Base-by-base conservation (phyloP, 495 filamentous ascomycete species). In the Neurospora sp. region DNA sequence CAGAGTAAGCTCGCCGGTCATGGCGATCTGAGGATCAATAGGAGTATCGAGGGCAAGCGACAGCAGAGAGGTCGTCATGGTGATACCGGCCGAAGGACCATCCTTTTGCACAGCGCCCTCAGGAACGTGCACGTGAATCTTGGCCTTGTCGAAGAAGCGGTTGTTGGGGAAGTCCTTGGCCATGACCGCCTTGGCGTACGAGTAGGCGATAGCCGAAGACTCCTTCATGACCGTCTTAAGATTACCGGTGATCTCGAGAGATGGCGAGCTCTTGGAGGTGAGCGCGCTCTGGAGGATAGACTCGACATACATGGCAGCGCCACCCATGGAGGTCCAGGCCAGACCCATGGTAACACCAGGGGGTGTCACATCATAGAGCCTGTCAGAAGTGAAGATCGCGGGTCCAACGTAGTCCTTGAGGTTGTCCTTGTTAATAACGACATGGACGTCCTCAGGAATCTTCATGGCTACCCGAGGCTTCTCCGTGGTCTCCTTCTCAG, bases 281-380 rank as follows among this genome's bases (percentile, higher is more conserved):
- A 98, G 87, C 9, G 91, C 87, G 72, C 88, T 91, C 78, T 98
- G 94, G 73, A 99, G 85, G 76, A 99, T 98, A 12, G 94, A 96
- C 83, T 99, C 96, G 73, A 98, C 92, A 81, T 99, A 99, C 74
- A 99, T 88, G 22, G 95, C 96, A 5, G 96, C 92, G 76, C 96
- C 96, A 77, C 96, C 96, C 89, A 99, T 92, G 78, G 91, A 91
- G n/a, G 96, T 98, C 95, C 94, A 98, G 69, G 96, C 96, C 71
- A 99, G 89, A 75, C 96, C 96, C 96, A 99, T 99, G 44, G 94
- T 94, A 42, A 99, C 96, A 80, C 96, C 96, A n/a, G 96, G 89
- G 9, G 96, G 96, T 72, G 94, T 97, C 45, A 88, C 88, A 77
- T 98, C 96, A 83, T 98, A 99, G 71, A 99, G 87, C 69, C 96